Evolutionary conservation across 495 filamentous ascomycete genomes (phyloP).

Genomic region (Penicillium subrubescens): DNA sequence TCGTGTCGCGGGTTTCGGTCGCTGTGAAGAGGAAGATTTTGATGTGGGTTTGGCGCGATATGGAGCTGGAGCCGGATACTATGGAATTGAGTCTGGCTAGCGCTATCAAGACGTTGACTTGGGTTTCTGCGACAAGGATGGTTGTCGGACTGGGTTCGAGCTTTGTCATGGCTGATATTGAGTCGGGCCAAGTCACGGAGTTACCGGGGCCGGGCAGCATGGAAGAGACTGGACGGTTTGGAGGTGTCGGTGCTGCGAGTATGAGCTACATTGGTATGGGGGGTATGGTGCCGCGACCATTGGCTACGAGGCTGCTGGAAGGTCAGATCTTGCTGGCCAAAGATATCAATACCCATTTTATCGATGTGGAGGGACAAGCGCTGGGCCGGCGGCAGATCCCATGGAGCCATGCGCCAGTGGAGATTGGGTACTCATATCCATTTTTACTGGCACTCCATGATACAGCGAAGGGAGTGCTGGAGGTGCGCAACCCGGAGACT

Average conservation of each 20-base stretch:
- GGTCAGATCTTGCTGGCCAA: conserved; percentile 88
- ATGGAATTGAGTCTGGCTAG: conserved; percentile 78
- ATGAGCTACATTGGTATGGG: conserved; percentile 97
- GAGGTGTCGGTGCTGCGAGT: conserved; percentile 67
- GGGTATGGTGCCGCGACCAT: conserved; percentile 83
- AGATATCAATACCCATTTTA: conserved; percentile 93
- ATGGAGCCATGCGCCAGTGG: conserved; percentile 85
- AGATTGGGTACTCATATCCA: conserved; percentile 93
- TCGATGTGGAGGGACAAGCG: conserved; percentile 78
- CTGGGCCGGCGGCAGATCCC: conserved; percentile 85
- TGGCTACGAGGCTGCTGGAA: conserved; percentile 78
- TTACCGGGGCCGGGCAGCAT: conserved; percentile 78
- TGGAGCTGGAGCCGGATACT: conserved; percentile 74
- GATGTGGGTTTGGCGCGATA: conserved; percentile 94
- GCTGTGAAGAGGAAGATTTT: conserved; percentile 88
- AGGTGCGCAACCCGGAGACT: conserved; percentile 91
- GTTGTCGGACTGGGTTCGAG: conserved; percentile 86
- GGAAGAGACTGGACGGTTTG: conserved; percentile 65
- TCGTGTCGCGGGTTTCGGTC: conserved; percentile 87
- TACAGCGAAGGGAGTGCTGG: conserved; percentile 80
- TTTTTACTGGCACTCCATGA: conserved; percentile 88
- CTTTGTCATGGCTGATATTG: conserved; percentile 88
- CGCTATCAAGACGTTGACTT: conserved; percentile 79
- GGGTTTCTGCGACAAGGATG: conserved; percentile 82
- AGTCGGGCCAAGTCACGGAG: conserved; percentile 67